A percentile compares a stretch with the other conserved stretches of the same genome.
These are phyloP conservation scores for Ascochyta fabae DNA, from an alignment of 2,329 filamentous ascomycete genomes.

Conservation along the genomic window DNA sequence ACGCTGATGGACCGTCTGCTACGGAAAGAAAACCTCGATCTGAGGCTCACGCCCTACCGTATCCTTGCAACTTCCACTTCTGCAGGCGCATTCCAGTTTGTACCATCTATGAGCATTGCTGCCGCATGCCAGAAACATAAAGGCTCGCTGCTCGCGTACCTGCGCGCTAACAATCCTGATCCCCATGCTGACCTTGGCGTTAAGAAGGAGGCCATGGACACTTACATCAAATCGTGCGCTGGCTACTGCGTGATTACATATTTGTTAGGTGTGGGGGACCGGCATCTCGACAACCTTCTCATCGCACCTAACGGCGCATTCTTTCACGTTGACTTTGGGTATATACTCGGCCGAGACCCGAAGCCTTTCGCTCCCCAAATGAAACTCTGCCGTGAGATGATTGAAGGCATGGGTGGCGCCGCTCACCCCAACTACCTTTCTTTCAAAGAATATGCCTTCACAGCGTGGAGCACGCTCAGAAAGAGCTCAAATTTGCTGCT, in stretches of 20 bases:
- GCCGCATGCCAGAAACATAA: constrained; percentile 85
- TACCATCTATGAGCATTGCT: constrained; percentile 84
- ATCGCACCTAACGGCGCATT: constrained; percentile 90
- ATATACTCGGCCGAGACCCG: constrained; percentile 94
- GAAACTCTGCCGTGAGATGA: constrained; percentile 98
- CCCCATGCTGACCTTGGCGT: constrained; percentile 81
- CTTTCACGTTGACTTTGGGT: constrained; percentile 98
- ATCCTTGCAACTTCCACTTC: constrained; percentile 91
- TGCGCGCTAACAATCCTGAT: constrained; percentile 89
- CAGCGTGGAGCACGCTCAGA: constrained; percentile 87
- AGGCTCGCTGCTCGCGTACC: constrained; percentile 77
- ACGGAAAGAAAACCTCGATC: constrained; percentile 92
- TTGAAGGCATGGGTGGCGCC: constrained; percentile 94
- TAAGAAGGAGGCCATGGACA: constrained; percentile 91
- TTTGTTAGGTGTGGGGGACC: constrained; percentile 92
- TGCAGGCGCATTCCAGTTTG: constrained; percentile 91
- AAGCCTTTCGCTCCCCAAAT: constrained; percentile 97
- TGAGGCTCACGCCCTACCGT: constrained; percentile 94
- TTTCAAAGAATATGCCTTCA: constrained; percentile 96
- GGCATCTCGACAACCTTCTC: constrained; percentile 93
- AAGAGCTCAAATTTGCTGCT: constrained; percentile 91
- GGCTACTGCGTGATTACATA: constrained; percentile 99
- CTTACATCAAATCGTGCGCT: constrained; percentile 92
- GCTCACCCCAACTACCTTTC: constrained; percentile 80
- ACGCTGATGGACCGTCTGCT: constrained; percentile 96